These are phyloP conservation scores for Seminavis robusta DNA, from an alignment of 108 stramenopile species.

Conservation along the genomic window DNA sequence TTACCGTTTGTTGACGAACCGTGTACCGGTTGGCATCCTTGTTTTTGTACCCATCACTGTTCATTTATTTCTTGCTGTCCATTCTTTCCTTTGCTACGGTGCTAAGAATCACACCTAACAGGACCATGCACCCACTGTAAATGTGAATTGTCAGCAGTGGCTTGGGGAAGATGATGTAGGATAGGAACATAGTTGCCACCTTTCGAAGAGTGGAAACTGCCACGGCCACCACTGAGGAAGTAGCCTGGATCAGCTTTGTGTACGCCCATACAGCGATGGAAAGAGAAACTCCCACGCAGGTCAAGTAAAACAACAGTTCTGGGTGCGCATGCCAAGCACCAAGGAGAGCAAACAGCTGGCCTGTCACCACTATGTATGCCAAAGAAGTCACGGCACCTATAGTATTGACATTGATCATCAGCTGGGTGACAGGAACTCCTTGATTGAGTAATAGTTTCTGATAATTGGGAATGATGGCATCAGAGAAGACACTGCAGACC, in stretches of 20 bases:
- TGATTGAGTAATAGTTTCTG: slow-evolving; percentile 50
- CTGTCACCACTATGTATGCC: slow-evolving; percentile 20
- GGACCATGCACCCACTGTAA: slow-evolving; percentile 19
- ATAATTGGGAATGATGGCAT: slow-evolving; percentile 66
- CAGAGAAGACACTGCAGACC: slow-evolving; percentile 55
- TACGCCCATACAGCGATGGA: slow-evolving; percentile 55
- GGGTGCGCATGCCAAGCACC: slow-evolving; percentile 21
- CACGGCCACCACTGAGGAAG: slow-evolving; percentile 59
- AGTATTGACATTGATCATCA: slow-evolving; percentile 64
- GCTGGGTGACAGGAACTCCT: slow-evolving; percentile 39
- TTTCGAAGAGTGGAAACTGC: slow-evolving; percentile 56
- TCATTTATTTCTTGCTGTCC: too few relatives aligned
- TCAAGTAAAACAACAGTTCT: slow-evolving; percentile 36
- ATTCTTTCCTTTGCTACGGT: slow-evolving; percentile 6
- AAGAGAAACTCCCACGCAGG: slow-evolving; percentile 44
- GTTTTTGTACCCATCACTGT: too few relatives aligned
- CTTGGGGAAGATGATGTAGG: slow-evolving; percentile 57
- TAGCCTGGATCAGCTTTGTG: slow-evolving; percentile 60
- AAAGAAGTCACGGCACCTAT: slow-evolving; percentile 44
- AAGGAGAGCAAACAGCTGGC: slow-evolving; percentile 16
- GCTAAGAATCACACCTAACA: slow-evolving; percentile 27
- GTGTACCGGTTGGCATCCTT: too few relatives aligned
- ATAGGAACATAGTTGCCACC: slow-evolving; percentile 38
- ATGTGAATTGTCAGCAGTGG: slow-evolving; percentile 23
- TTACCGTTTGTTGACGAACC: too few relatives aligned